A percentile compares a stretch with the other conserved stretches of the same genome.
Conservation (phyloP, 2,329 filamentous ascomycete species). For the Leptographium procerum region DNA sequence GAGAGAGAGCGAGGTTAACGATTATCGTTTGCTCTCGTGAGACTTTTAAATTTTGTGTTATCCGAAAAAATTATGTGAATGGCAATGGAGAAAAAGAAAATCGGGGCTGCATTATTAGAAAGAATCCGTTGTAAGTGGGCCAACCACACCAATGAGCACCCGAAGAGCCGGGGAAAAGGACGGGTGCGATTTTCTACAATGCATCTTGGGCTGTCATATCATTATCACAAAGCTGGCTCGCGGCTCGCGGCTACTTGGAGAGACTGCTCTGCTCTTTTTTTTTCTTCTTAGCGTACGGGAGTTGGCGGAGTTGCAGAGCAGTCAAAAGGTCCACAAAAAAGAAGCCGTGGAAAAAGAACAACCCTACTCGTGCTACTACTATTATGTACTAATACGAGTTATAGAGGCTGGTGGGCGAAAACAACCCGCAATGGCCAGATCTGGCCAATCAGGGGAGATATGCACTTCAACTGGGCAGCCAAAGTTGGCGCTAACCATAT, state of each 20-base stretch:
- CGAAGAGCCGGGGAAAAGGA: constrained; percentile 8
- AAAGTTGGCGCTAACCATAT: background rate
- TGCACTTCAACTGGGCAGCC: background rate
- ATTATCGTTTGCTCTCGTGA: constrained; percentile 9
- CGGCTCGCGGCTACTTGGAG: background rate
- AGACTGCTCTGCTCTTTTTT: background rate
- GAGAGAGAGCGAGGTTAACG: background rate
- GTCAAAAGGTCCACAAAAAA: background rate
- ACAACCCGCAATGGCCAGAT: background rate
- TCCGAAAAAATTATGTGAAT: constrained; percentile 1
- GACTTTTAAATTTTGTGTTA: constrained; percentile 9
- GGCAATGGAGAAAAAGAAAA: constrained; percentile 7
- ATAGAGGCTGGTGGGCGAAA: constrained; percentile 4
- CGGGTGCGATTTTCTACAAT: constrained; percentile 1
- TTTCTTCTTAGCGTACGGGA: constrained; percentile 1
- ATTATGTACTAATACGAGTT: no score
- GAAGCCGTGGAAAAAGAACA: background rate
- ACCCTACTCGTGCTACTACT: background rate
- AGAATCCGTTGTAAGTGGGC: background rate
- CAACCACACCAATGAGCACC: background rate
- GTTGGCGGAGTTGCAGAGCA: background rate
- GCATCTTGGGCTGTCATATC: background rate
- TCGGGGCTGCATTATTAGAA: background rate
- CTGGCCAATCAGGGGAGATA: constrained; percentile 1
- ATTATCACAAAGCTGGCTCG: background rate